phyloP scores from a whole-genome alignment of 805 yeast species.

The Candida germanica region DNA sequence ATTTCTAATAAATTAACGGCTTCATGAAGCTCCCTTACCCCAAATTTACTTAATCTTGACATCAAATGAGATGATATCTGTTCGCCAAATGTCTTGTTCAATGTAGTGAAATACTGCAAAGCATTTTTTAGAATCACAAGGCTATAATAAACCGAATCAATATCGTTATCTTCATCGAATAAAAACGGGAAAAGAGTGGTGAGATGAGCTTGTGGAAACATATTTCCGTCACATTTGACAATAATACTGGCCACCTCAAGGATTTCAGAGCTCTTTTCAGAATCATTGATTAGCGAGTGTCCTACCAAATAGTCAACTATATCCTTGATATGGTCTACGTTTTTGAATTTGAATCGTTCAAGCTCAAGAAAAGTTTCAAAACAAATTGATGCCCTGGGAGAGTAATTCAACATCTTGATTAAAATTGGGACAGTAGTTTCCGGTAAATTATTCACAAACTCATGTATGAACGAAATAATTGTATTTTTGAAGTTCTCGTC shows the following conservation, averaged over 20 bases:
- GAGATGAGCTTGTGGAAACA: constrained; percentile 65
- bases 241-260: constrained; percentile 24
- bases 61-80: neutral
- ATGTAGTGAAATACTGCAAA: neutral
- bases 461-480: neutral
- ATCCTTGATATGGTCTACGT: neutral
- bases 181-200: constrained; percentile 63
- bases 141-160: neutral
- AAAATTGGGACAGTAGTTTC: neutral
- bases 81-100: constrained; percentile 1
- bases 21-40: constrained; percentile 58
- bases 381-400: neutral
- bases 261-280: neutral
- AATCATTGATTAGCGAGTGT: neutral
- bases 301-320: neutral
- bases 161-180: constrained; percentile 36
- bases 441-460: neutral
- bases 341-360: too few relatives aligned
- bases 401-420: neutral
- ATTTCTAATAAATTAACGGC: constrained; percentile 72
- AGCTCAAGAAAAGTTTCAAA: constrained; percentile 1
- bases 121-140: neutral
- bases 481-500: constrained; percentile 41
- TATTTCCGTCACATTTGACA: constrained; percentile 44
- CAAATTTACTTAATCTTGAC: constrained; percentile 54